Evolutionary conservation across 805 yeast genomes (phyloP), one percentile per base, ranked within the genome.

Genomic region (Saturnispora saitoi): DNA sequence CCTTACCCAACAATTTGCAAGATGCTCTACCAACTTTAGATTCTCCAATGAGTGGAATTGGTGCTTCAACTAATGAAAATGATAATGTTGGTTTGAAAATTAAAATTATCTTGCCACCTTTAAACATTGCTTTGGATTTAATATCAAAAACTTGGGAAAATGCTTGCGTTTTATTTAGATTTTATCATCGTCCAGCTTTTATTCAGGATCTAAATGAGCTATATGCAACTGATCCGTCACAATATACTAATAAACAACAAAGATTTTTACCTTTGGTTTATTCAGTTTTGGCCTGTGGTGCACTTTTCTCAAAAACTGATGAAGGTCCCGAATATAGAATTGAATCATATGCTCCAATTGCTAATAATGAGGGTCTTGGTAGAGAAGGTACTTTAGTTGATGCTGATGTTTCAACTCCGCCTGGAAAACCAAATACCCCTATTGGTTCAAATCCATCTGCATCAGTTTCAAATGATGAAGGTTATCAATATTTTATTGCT

Each of bases 281-380:
- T 65, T 78, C 93, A 1, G 85, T 87, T n/a, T 72, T 89, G 67
- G 95, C 96, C 0, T 86, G 88, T 54, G 96, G 96, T 14, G 86
- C 88, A 3, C 68, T 88, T 32, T 86, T 89, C 56, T 73, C 78
- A 32, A 80, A 80, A 58, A 71, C 73, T 52, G 73, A 71, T 48
- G 64, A 67, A 49, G 62, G 67, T 43, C 69, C 70, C 2, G 44
- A 44, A 11, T 38, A 44, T 11, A 45, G 39, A 19, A 19, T 29
- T 15, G 47, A 48, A 30, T 15, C 42, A 8, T 40, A 24, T 28
- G 38, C 38, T 4, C 38, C 45, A 12, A 22, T 31, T 12, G 20
- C 31, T 4, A 42, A 42, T 32, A 22, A 15, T 24, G 49, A 41
- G n/a, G 49, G 49, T n/a, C 30, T 47, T n/a, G 49, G 49, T n/a